Conservation (phyloP, 371 early-diverging fungal genomes). For the Dentiscutata heterogama region DNA sequence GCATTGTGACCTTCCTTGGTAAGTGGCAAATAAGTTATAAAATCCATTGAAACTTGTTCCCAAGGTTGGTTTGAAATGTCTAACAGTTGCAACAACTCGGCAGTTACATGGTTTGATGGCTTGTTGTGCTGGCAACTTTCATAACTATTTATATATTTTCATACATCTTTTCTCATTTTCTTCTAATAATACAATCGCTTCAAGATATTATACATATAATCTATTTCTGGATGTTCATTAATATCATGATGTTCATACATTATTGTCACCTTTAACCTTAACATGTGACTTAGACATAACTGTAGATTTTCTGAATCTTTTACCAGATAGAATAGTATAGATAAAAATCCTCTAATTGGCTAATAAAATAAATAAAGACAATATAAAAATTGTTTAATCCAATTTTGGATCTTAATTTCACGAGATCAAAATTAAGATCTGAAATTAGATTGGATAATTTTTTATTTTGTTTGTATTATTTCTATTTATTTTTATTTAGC, state of each 20-base stretch:
- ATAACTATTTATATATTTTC: not conserved
- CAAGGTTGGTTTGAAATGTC: conserved; percentile 42
- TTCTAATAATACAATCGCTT: not conserved
- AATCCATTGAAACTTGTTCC: conserved; percentile 50
- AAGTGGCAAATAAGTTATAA: conserved; percentile 48
- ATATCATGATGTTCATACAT: too few species aligned
- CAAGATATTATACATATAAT: not conserved
- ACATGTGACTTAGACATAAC: not conserved
- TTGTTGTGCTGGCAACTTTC: conserved; percentile 47
- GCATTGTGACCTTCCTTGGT: conserved; percentile 48
- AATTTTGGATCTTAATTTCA: too few species aligned
- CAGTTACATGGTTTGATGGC: conserved; percentile 41
- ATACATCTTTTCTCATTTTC: not conserved
- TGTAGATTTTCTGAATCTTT: not conserved
- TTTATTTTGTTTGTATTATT: too few species aligned
- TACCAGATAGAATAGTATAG: not conserved
- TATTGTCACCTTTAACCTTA: too few species aligned
- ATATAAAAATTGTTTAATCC: too few species aligned
- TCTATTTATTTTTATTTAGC: too few species aligned
- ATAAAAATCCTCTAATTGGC: too few species aligned
- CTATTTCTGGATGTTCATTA: not conserved
- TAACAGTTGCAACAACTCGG: conserved; percentile 59
- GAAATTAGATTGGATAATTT: too few species aligned
- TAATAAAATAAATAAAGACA: too few species aligned
- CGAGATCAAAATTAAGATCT: too few species aligned